Percentiles rank a stretch among this genome's conserved stretches.
phyloP scores from a whole-genome alignment of 768 basidiomycete species.

The Lentinula aciculospora region DNA sequence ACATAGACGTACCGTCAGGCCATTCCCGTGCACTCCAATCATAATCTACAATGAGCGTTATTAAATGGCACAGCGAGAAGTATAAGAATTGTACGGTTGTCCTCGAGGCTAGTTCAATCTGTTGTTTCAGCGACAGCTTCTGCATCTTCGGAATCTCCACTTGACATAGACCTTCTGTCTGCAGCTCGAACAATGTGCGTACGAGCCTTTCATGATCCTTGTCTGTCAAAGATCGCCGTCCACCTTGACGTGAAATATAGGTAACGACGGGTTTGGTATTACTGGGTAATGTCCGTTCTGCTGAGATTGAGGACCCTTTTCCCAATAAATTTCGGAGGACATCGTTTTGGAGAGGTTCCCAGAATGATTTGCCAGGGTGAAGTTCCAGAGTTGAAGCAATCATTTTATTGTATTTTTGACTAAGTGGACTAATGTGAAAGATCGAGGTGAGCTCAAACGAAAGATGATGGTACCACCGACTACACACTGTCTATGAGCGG shows the following conservation, averaged over 20 bases:
- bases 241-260: conserved; percentile 57
- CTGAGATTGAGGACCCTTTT: conserved; percentile 20
- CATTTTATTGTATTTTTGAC: conserved; percentile 28
- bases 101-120: conserved; percentile 52
- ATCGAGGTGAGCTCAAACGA: conserved; percentile 2
- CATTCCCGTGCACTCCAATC: conserved; percentile 66
- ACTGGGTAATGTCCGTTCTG: conserved; percentile 10
- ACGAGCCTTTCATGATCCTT: conserved; percentile 48
- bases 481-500: conserved; percentile 45
- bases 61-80: neutral
- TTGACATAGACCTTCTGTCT: conserved; percentile 43
- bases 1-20: conserved; percentile 51
- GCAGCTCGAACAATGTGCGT: conserved; percentile 37
- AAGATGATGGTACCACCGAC: neutral
- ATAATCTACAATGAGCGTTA: conserved; percentile 32
- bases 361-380: conserved; percentile 22
- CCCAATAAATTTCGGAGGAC: conserved; percentile 22
- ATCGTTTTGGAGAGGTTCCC: conserved; percentile 26
- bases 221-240: conserved; percentile 31
- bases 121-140: conserved; percentile 50
- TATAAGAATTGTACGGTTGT: conserved; percentile 42
- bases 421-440: conserved; percentile 22
- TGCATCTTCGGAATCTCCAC: conserved; percentile 37
- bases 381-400: conserved; percentile 27
- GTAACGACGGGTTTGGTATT: conserved; percentile 30